These are phyloP conservation scores for Paxillus involutus DNA, from an alignment of 768 basidiomycete genomes.

Conservation along the genomic window DNA sequence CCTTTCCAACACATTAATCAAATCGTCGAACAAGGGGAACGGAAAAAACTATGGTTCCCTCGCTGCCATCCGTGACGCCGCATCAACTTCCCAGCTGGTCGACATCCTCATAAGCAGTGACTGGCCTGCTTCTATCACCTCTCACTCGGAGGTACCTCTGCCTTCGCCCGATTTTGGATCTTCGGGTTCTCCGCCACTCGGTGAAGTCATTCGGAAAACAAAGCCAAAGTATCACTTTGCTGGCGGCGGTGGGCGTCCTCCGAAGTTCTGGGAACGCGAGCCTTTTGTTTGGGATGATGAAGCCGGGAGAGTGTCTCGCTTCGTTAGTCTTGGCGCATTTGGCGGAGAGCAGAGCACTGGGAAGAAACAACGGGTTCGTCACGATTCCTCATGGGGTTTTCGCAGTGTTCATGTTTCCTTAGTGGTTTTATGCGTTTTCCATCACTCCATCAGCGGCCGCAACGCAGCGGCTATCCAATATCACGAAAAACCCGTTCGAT, in stretches of 20 bases:
- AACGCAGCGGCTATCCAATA: constrained; percentile 54
- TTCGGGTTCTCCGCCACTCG: constrained; percentile 54
- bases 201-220: constrained; percentile 60
- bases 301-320: constrained; percentile 61
- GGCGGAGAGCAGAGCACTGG: constrained; percentile 56
- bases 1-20: constrained; percentile 65
- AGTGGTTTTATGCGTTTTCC: constrained; percentile 99
- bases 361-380: constrained; percentile 84
- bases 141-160: constrained; percentile 55
- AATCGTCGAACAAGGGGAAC: constrained; percentile 41
- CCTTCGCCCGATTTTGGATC: constrained; percentile 43
- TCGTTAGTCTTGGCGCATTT: constrained; percentile 87
- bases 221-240: constrained; percentile 91
- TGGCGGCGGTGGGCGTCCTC: constrained; percentile 57
- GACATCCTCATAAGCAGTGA: constrained; percentile 83
- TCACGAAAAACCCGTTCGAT: constrained; percentile 73
- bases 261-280: constrained; percentile 93
- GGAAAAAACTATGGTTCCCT: constrained; percentile 60
- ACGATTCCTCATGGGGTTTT: not conserved
- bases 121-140: constrained; percentile 68
- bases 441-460: constrained; percentile 57
- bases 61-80: constrained; percentile 61
- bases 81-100: constrained; percentile 62
- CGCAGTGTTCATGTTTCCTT: constrained; percentile 4
- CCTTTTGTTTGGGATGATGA: constrained; percentile 86